Percentiles rank a stretch among this genome's conserved stretches.
Conservation (phyloP, 345 rosid species). For the Odontarrhena argentea region DNA sequence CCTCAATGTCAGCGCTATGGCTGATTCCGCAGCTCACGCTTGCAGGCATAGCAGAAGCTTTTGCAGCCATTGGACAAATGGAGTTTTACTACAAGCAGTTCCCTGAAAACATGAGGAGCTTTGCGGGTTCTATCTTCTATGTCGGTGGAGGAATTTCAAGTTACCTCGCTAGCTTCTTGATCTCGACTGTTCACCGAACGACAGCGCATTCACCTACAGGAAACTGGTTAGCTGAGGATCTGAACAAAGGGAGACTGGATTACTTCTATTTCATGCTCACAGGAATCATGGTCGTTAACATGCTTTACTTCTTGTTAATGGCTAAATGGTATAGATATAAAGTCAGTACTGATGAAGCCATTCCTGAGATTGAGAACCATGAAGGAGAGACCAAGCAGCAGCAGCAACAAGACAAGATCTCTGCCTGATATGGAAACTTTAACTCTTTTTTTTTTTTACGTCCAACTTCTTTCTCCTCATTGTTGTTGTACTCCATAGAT, state of each 20-base stretch:
- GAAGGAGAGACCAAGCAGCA: constrained; percentile 35
- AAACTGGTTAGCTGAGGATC: constrained; percentile 46
- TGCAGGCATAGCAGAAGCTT: constrained; percentile 56
- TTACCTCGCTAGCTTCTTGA: constrained; percentile 47
- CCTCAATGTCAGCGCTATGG: constrained; percentile 59
- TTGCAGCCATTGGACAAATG: constrained; percentile 44
- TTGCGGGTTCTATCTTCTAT: constrained; percentile 43
- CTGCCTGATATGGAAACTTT: constrained; percentile 30
- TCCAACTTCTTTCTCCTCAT: not conserved
- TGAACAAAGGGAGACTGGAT: constrained; percentile 50
- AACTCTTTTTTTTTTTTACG: constrained; percentile 14
- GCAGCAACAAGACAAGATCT: constrained; percentile 31
- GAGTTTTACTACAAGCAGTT: constrained; percentile 62
- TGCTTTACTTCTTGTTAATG: constrained; percentile 43
- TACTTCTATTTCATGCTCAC: constrained; percentile 50
- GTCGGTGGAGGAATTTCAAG: constrained; percentile 43
- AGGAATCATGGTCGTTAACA: constrained; percentile 38
- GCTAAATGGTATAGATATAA: constrained; percentile 48
- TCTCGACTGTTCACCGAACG: constrained; percentile 38
- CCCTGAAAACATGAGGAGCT: constrained; percentile 56
- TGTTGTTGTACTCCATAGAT: constrained; percentile 18
- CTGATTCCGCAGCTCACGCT: constrained; percentile 55
- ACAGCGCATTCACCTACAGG: constrained; percentile 38
- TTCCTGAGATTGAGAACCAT: constrained; percentile 24
- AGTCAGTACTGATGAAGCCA: constrained; percentile 9